phyloP scores from a whole-genome alignment of 495 filamentous ascomycete species.

The Aspergillus bertholletiae region DNA sequence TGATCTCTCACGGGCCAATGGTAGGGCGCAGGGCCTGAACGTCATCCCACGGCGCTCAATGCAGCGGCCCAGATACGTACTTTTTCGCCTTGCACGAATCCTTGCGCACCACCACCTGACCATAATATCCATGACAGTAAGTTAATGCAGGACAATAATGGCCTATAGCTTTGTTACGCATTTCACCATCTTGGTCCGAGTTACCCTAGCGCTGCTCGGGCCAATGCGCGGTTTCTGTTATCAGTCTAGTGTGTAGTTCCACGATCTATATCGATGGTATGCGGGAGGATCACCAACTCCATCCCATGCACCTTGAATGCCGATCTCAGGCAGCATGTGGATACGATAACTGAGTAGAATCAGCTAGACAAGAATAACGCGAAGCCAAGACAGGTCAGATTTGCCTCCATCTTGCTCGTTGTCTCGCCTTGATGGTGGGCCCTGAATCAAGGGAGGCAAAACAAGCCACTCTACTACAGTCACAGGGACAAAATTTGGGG shows the following conservation, averaged over 20 bases:
- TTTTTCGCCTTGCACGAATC: neutral
- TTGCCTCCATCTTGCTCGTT: neutral
- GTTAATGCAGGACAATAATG: neutral
- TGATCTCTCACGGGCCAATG: neutral
- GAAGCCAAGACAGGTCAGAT: neutral
- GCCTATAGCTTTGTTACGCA: neutral
- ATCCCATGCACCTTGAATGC: neutral
- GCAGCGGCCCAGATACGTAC: slow-evolving; percentile 1
- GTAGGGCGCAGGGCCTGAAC: neutral
- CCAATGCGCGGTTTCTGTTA: neutral
- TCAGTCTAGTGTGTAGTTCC: neutral
- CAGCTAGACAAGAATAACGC: neutral
- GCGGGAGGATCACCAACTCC: neutral
- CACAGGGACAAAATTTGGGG: neutral
- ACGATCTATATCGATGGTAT: neutral
- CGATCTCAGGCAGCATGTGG: neutral
- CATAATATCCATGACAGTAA: neutral
- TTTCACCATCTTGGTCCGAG: neutral
- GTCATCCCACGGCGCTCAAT: slow-evolving; percentile 1
- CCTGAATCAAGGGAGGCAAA: too few relatives aligned
- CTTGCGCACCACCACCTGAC: neutral
- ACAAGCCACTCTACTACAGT: too few relatives aligned
- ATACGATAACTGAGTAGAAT: neutral
- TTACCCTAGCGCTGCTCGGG: neutral
- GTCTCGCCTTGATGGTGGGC: too few relatives aligned